These are phyloP conservation scores for Lactarius akahatsu DNA, from an alignment of 768 basidiomycete species.

Conservation along the genomic window DNA sequence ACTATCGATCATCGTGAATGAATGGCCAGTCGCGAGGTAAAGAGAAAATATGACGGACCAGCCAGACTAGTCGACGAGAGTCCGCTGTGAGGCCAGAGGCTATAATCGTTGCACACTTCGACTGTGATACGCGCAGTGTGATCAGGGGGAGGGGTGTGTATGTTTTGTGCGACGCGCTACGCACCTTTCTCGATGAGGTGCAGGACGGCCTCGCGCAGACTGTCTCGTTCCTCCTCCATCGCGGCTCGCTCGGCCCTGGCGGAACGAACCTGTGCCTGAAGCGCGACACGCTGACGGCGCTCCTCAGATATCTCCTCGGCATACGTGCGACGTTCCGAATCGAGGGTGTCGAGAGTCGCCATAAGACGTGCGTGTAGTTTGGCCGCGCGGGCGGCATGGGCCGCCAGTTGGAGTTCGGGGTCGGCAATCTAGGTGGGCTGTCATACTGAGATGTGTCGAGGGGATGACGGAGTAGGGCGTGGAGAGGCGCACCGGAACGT, in stretches of 20 bases:
- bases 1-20: not conserved
- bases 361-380: conserved; percentile 48
- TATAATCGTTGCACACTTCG: conserved; percentile 28
- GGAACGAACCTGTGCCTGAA: conserved; percentile 41
- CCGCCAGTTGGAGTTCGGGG: conserved; percentile 38
- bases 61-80: conserved; percentile 15
- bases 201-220: conserved; percentile 52
- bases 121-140: conserved; percentile 17
- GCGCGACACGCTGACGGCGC: conserved; percentile 36
- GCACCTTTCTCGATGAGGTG: conserved; percentile 60
- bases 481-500: conserved; percentile 17
- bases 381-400: conserved; percentile 42
- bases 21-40: not conserved
- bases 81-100: conserved; percentile 28
- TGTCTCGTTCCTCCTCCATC: conserved; percentile 50
- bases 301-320: conserved; percentile 41
- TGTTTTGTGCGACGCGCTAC: conserved; percentile 28
- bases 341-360: conserved; percentile 51
- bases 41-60: not conserved
- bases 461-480: conserved; percentile 6
- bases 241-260: conserved; percentile 31
- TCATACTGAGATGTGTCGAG: conserved; percentile 20
- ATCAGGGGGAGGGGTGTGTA: not conserved
- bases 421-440: conserved; percentile 29
- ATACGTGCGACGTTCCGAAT: conserved; percentile 43